Evolutionary conservation across 352 stramenopile genomes (phyloP).

Genomic region (Elongisporangium anandrum): DNA sequence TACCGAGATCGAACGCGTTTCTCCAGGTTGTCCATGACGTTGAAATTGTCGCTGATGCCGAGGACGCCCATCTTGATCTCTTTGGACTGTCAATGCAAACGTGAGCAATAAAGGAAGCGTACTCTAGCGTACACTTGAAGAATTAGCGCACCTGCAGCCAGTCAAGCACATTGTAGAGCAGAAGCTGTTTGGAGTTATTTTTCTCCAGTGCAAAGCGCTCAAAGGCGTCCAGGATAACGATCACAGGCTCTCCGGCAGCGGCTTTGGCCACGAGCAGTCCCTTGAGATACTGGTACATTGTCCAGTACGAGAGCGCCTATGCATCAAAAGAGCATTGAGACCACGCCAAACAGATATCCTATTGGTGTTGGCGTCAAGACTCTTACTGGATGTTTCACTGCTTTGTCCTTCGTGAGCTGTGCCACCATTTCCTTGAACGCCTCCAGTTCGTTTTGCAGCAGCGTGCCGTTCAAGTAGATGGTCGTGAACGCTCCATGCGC

Average conservation of each 20-base stretch:
- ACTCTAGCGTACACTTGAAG: too few relatives aligned
- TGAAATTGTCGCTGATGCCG: constrained; percentile 77
- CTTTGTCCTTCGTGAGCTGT: constrained; percentile 48
- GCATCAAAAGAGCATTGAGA: constrained; percentile 3
- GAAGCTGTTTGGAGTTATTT: constrained; percentile 64
- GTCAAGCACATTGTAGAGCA: constrained; percentile 84
- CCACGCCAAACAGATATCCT: not conserved
- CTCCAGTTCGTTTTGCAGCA: constrained; percentile 81
- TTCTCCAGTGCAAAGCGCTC: constrained; percentile 71
- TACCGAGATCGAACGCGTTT: constrained; percentile 77
- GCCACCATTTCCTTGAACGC: constrained; percentile 80
- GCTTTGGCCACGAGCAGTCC: constrained; percentile 52
- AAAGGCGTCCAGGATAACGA: constrained; percentile 71
- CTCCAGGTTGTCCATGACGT: constrained; percentile 77
- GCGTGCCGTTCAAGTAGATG: constrained; percentile 75
- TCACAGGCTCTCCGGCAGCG: constrained; percentile 39
- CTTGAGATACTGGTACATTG: constrained; percentile 84
- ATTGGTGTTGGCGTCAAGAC: not conserved
- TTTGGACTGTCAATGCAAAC: constrained; percentile 41
- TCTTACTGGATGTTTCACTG: constrained; percentile 59
- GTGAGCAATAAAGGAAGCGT: too few relatives aligned
- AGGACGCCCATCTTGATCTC: constrained; percentile 80
- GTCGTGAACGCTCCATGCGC: constrained; percentile 38
- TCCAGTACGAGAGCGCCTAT: constrained; percentile 66
- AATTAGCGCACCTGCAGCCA: constrained; percentile 54